Conservation (phyloP, 2,329 filamentous ascomycete genomes). For the Penicillium sp. region DNA sequence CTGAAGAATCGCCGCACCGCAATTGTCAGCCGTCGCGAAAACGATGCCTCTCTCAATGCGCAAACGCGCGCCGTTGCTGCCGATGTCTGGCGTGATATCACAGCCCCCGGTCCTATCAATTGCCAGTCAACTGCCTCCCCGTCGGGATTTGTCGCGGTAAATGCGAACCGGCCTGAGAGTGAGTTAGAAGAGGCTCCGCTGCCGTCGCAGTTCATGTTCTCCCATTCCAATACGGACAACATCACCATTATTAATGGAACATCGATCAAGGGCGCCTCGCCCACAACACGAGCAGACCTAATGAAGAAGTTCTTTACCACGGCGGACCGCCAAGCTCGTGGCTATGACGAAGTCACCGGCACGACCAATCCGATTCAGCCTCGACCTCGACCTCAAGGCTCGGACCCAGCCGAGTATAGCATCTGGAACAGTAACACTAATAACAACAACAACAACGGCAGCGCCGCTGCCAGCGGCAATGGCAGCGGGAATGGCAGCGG, state of each 20-base stretch:
- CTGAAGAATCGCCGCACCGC: slow-evolving; percentile 75
- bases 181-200: slow-evolving; percentile 41
- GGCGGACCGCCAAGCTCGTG: slow-evolving; percentile 58
- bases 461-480: not conserved
- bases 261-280: slow-evolving; percentile 60
- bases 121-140: slow-evolving; percentile 51
- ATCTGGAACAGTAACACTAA: slow-evolving; percentile 43
- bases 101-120: slow-evolving; percentile 39
- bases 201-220: slow-evolving; percentile 48
- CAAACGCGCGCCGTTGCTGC: slow-evolving; percentile 41
- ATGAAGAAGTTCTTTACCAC: slow-evolving; percentile 68
- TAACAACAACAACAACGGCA: not conserved
- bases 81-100: slow-evolving; percentile 47
- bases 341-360: slow-evolving; percentile 40
- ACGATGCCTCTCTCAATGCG: slow-evolving; percentile 42
- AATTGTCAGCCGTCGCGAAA: slow-evolving; percentile 69
- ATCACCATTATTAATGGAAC: slow-evolving; percentile 57
- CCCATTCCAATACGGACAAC: slow-evolving; percentile 52
- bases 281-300: slow-evolving; percentile 63
- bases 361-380: slow-evolving; percentile 38
- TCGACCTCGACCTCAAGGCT: slow-evolving; percentile 40
- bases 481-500: not conserved
- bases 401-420: slow-evolving; percentile 45
- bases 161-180: slow-evolving; percentile 53
- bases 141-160: slow-evolving; percentile 65